Evolutionary conservation across 148 eudicot species (phyloP).

Genomic region (Chenopodium suecicum): DNA sequence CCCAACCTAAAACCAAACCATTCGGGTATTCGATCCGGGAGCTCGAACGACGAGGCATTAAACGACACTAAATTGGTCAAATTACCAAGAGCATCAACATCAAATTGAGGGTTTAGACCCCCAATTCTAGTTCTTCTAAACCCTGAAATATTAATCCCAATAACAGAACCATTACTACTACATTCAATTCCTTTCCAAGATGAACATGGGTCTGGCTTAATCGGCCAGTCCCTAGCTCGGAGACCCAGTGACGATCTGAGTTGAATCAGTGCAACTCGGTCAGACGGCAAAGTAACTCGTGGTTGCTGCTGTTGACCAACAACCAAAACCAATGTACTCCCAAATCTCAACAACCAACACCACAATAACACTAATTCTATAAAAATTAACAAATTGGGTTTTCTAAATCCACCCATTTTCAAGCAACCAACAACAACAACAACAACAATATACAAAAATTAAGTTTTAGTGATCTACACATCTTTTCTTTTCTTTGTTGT

Average conservation of each 20-base stretch:
- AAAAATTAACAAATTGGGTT: constrained; percentile 18
- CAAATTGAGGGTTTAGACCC: constrained; percentile 63
- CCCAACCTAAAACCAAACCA: constrained; percentile 60
- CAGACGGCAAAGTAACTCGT: constrained; percentile 21
- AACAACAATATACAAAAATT: constrained; percentile 6
- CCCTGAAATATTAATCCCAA: constrained; percentile 79
- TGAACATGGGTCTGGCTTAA: constrained; percentile 71
- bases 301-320: constrained; percentile 36
- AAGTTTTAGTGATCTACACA: constrained; percentile 28
- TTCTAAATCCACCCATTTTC: constrained; percentile 26
- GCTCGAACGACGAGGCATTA: constrained; percentile 71
- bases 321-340: constrained; percentile 41
- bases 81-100: constrained; percentile 71
- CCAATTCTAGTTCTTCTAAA: constrained; percentile 83
- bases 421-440: constrained; percentile 16
- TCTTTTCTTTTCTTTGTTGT: constrained; percentile 18
- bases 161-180: constrained; percentile 52
- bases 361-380: constrained; percentile 18
- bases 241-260: constrained; percentile 83
- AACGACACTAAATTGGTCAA: constrained; percentile 57
- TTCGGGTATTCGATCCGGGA: constrained; percentile 76
- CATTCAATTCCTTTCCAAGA: constrained; percentile 72
- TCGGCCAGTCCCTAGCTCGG: constrained; percentile 77
- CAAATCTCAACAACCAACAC: constrained; percentile 39
- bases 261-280: constrained; percentile 54